Conservation (phyloP, 257 asterid species). For the Coffea eugenioides region DNA sequence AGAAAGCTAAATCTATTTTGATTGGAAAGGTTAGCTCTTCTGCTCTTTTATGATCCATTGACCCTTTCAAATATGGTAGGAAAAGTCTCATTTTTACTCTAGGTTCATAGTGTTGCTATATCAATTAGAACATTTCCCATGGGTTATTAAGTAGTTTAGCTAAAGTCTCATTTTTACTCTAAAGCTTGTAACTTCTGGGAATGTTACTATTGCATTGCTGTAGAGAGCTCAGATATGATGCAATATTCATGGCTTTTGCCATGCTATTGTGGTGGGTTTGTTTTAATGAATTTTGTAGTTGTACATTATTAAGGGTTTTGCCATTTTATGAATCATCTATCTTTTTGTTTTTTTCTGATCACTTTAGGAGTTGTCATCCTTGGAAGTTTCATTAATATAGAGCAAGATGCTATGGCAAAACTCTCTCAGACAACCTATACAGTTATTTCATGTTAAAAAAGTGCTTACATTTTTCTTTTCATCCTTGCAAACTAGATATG, state of each 20-base stretch:
- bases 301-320: background rate
- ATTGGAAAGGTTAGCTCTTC: constrained; percentile 71
- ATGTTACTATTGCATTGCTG: background rate
- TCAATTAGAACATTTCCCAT: background rate
- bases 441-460: no score
- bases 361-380: background rate
- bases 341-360: background rate
- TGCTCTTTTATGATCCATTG: background rate
- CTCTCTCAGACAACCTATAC: no score
- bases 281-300: no score
- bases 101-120: background rate
- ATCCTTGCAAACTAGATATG: no score
- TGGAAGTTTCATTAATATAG: background rate
- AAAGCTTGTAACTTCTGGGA: background rate
- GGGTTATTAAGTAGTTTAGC: background rate
- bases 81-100: background rate
- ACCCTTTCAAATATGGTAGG: no score
- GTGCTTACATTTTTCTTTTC: no score
- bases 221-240: background rate
- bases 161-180: background rate
- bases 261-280: background rate
- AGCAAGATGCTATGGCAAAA: background rate
- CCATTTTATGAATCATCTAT: background rate
- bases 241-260: no score
- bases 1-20: constrained; percentile 85